phyloP scores from a whole-genome alignment of 441 rosid species.

The Aquilaria agallochum region DNA sequence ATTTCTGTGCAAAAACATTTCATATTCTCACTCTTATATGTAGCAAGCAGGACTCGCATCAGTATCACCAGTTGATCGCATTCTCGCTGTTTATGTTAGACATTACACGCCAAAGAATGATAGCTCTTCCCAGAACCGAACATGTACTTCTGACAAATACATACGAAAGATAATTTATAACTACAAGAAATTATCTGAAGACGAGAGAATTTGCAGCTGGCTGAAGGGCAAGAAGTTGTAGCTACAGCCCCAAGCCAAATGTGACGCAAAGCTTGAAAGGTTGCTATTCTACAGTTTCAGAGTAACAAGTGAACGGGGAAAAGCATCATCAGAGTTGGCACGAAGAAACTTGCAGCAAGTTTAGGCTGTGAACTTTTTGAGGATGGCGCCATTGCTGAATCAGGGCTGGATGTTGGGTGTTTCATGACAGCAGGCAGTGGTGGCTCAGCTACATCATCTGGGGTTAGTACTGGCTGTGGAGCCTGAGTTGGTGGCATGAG shows the following conservation, averaged over 20 bases:
- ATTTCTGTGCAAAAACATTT: too few species aligned
- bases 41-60: too few species aligned
- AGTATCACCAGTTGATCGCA: too few species aligned
- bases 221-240: too few species aligned
- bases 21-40: too few species aligned
- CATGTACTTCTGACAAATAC: too few species aligned
- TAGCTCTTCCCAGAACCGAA: too few species aligned
- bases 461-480: conserved; percentile 58
- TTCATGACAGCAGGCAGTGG: conserved; percentile 49
- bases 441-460: conserved; percentile 58
- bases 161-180: too few species aligned
- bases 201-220: too few species aligned
- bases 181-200: too few species aligned
- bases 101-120: too few species aligned
- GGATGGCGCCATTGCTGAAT: conserved; percentile 21
- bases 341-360: conserved; percentile 27
- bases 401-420: conserved; percentile 23
- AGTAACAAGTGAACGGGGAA: conserved; percentile 31
- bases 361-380: conserved; percentile 43
- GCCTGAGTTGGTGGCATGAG: conserved; percentile 75
- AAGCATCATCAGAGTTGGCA: conserved; percentile 29
- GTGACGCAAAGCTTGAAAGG: neutral
- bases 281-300: conserved; percentile 19
- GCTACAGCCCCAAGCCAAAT: neutral
- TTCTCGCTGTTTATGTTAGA: too few species aligned